Conservation (phyloP, 331 rosid genomes). For the Telfairia occidentalis region DNA sequence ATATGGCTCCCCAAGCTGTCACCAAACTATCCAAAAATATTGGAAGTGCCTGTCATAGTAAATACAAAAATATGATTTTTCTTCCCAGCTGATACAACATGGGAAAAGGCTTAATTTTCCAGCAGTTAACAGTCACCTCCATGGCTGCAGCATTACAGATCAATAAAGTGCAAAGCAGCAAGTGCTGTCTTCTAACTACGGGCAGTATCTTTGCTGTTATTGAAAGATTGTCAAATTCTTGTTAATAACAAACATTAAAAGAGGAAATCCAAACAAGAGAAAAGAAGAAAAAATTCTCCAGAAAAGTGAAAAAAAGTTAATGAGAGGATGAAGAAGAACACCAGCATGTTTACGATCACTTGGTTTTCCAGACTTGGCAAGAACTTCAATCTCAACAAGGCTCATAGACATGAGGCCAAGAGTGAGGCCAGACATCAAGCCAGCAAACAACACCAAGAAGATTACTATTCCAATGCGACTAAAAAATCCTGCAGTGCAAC, state of each 20-base stretch:
- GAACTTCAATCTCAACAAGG: constrained; percentile 91
- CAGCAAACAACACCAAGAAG: constrained; percentile 66
- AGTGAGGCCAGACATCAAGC: constrained; percentile 91
- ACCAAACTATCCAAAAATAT: constrained; percentile 73
- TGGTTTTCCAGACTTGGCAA: constrained; percentile 81
- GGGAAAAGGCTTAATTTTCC: not conserved
- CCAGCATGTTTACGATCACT: constrained; percentile 60
- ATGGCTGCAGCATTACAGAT: constrained; percentile 88
- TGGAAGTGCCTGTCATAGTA: constrained; percentile 65
- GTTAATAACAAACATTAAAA: not conserved
- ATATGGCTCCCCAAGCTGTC: constrained; percentile 61
- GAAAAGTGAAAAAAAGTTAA: not conserved
- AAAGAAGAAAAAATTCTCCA: not conserved
- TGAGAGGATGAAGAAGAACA: constrained; percentile 1
- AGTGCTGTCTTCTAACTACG: constrained; percentile 71
- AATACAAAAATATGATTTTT: not conserved
- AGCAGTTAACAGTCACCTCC: constrained; percentile 49
- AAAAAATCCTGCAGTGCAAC: constrained; percentile 52
- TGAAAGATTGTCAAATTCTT: not conserved
- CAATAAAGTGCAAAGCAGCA: constrained; percentile 70
- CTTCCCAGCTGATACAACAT: not conserved
- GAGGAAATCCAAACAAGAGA: too few relatives aligned
- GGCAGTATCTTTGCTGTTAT: constrained; percentile 77
- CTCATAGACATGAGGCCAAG: constrained; percentile 96
- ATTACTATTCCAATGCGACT: constrained; percentile 27